Percentiles rank a stretch among this genome's conserved stretches.
Evolutionary conservation across 1,139 yeast species (phyloP).

Genomic region (Debaryomycetaceae sp.): DNA sequence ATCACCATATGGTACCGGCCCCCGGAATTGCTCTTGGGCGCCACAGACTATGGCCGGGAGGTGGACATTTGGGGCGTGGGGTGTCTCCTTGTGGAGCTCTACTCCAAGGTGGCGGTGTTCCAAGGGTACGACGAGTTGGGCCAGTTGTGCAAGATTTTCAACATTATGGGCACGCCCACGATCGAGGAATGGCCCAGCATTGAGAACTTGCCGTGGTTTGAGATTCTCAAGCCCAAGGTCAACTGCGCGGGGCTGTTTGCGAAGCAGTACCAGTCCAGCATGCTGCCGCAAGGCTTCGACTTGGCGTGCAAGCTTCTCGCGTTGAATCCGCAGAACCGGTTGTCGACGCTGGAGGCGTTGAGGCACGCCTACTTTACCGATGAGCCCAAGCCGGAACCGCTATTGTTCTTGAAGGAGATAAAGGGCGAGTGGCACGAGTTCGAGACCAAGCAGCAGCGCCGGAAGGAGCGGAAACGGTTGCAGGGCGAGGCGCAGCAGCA

Average conservation of each 20-base stretch:
- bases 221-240: constrained; percentile 57
- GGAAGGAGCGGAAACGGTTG: constrained; percentile 42
- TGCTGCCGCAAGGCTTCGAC: constrained; percentile 48
- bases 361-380: constrained; percentile 60
- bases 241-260: constrained; percentile 38
- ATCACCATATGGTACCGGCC: constrained; percentile 97
- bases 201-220: constrained; percentile 82
- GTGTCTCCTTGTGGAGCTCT: constrained; percentile 75
- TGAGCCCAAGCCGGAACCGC: constrained; percentile 43
- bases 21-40: constrained; percentile 83
- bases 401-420: constrained; percentile 42
- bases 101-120: constrained; percentile 64
- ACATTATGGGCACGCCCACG: constrained; percentile 81
- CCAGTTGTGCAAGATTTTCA: constrained; percentile 67
- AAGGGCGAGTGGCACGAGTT: constrained; percentile 95
- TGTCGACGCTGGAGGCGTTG: constrained; percentile 53
- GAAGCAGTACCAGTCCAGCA: constrained; percentile 31
- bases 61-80: constrained; percentile 98
- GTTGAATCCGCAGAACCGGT: constrained; percentile 59
- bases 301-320: constrained; percentile 53
- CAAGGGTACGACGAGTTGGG: constrained; percentile 85
- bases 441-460: constrained; percentile 79
- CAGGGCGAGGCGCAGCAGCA: constrained; percentile 21
- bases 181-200: constrained; percentile 69
- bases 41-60: constrained; percentile 81